Percentiles rank a stretch among this genome's conserved stretches.
Evolutionary conservation across 2,329 filamentous ascomycete genomes (phyloP).

Genomic region (Calonectria crousiana): DNA sequence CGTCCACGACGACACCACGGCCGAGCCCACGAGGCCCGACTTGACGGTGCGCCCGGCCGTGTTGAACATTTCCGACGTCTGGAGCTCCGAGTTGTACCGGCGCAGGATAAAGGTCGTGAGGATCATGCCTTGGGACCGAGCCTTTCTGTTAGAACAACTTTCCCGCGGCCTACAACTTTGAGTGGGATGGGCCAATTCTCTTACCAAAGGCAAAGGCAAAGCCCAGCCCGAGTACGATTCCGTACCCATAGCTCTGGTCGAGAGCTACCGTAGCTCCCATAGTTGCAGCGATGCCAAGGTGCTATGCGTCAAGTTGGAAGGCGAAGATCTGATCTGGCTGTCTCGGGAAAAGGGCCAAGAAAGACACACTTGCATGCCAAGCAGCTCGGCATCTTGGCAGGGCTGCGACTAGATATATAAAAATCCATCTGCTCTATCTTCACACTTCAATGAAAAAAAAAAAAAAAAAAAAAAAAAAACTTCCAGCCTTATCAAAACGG

Average conservation of each 20-base stretch:
- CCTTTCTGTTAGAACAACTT: no score
- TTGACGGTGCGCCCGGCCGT: slow-evolving; percentile 91
- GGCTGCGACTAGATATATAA: background rate
- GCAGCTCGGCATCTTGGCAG: slow-evolving; percentile 8
- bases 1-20: slow-evolving; percentile 94
- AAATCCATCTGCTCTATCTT: no score
- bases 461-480: background rate
- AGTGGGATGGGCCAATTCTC: slow-evolving; percentile 46
- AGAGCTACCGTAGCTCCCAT: slow-evolving; percentile 47
- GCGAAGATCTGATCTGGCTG: background rate
- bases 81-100: slow-evolving; percentile 73
- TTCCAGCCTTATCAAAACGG: slow-evolving; percentile 6
- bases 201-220: slow-evolving; percentile 81
- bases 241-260: slow-evolving; percentile 78
- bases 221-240: slow-evolving; percentile 80
- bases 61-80: slow-evolving; percentile 93
- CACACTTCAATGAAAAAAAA: no score
- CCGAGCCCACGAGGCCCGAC: slow-evolving; percentile 86
- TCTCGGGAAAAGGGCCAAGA: background rate
- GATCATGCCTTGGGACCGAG: slow-evolving; percentile 12
- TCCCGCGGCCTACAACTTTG: no score
- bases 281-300: background rate
- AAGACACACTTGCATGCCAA: background rate
- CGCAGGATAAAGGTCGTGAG: slow-evolving; percentile 21
- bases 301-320: background rate